phyloP scores from a whole-genome alignment of 2,329 filamentous ascomycete species.

The Teratosphaeriaceae sp. region DNA sequence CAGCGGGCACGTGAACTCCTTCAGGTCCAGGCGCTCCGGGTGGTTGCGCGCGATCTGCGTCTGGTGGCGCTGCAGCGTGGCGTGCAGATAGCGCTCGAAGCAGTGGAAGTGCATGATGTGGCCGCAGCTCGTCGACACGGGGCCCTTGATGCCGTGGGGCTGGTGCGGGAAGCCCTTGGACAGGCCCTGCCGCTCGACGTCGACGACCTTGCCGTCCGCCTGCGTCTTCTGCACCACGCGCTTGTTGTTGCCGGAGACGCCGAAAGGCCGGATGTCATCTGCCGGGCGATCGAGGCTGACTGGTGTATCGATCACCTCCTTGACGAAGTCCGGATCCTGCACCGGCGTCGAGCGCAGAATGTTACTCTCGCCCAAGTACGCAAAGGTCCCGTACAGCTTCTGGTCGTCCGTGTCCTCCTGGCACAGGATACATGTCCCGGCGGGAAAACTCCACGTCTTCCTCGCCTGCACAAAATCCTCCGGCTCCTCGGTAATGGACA shows the following conservation, averaged over 20 bases:
- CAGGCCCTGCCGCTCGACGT: slow-evolving; percentile 70
- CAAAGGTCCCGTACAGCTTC: slow-evolving; percentile 87
- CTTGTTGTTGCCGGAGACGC: slow-evolving; percentile 81
- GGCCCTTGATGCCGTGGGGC: slow-evolving; percentile 55
- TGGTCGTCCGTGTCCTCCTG: slow-evolving; percentile 93
- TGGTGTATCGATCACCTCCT: slow-evolving; percentile 74
- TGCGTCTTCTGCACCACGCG: slow-evolving; percentile 70
- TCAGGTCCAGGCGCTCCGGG: slow-evolving; percentile 68
- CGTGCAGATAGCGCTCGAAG: slow-evolving; percentile 85
- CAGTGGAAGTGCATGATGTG: slow-evolving; percentile 98
- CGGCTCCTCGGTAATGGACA: slow-evolving; percentile 49
- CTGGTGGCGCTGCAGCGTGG: slow-evolving; percentile 73
- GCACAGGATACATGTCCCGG: slow-evolving; percentile 89
- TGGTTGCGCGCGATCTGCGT: slow-evolving; percentile 94
- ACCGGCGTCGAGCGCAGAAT: slow-evolving; percentile 83
- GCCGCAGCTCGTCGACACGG: slow-evolving; percentile 84
- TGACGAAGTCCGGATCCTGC: slow-evolving; percentile 72
- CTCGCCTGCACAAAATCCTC: slow-evolving; percentile 60
- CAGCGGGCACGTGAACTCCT: slow-evolving; percentile 93
- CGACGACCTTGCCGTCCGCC: slow-evolving; percentile 61
- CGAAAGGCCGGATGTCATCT: slow-evolving; percentile 78
- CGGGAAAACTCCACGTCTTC: slow-evolving; percentile 83
- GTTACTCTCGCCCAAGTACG: slow-evolving; percentile 76
- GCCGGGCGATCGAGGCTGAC: slow-evolving; percentile 77
- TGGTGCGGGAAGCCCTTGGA: slow-evolving; percentile 80